A percentile compares a stretch with the other conserved stretches of the same genome.
Conservation (phyloP, 441 rosid genomes). For the Eutrema salsugineum region DNA sequence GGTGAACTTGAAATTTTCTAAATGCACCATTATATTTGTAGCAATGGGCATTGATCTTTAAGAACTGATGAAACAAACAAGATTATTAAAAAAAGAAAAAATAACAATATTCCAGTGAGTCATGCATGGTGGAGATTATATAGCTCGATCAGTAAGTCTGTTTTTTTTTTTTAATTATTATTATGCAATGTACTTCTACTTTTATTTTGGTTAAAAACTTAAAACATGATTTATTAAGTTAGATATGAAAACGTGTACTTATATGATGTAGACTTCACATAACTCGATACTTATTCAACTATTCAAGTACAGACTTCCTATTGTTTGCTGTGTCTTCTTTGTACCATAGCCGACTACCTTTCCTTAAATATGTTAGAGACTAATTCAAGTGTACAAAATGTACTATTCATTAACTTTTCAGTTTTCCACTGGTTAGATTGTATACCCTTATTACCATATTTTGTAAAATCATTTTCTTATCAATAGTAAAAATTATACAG, state of each 20-base stretch:
- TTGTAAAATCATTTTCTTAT: background rate
- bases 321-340: background rate
- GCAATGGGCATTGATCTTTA: too few species aligned
- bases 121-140: too few species aligned
- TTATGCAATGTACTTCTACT: background rate
- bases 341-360: background rate
- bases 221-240: background rate
- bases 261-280: conserved; percentile 4
- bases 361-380: background rate
- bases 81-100: too few species aligned
- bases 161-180: too few species aligned
- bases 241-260: conserved; percentile 1
- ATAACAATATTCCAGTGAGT: too few species aligned
- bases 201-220: too few species aligned
- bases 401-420: background rate
- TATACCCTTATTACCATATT: background rate
- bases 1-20: too few species aligned
- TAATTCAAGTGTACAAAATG: background rate
- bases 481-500: background rate
- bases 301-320: background rate
- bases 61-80: too few species aligned
- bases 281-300: background rate
- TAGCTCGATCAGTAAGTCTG: too few species aligned
- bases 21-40: too few species aligned
- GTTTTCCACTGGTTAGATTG: conserved; percentile 7